These are phyloP conservation scores for Petrea volubilis DNA, from an alignment of 257 asterid genomes.

Conservation along the genomic window DNA sequence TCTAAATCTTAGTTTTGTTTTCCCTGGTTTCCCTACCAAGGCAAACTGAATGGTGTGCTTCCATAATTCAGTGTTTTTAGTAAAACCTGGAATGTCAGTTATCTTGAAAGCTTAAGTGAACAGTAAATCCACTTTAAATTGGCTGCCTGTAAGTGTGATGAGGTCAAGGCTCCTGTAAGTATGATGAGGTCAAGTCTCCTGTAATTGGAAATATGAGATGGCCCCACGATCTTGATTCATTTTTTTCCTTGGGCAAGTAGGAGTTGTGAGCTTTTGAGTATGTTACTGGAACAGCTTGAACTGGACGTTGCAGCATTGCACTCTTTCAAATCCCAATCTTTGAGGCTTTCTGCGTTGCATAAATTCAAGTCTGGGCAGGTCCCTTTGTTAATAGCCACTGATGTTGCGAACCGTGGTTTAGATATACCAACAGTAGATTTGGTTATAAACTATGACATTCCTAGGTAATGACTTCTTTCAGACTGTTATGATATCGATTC, in stretches of 20 bases:
- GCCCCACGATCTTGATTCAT: slow-evolving; percentile 21
- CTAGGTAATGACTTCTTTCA: slow-evolving; percentile 57
- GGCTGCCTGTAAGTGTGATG: neutral
- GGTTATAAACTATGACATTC: slow-evolving; percentile 86
- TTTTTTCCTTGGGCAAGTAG: slow-evolving; percentile 47
- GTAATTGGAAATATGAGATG: neutral
- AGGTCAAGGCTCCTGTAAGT: neutral
- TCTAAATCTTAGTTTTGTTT: neutral
- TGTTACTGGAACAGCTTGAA: slow-evolving; percentile 81
- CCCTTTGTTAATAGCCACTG: slow-evolving; percentile 82
- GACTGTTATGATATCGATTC: slow-evolving; percentile 7
- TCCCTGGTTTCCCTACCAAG: neutral
- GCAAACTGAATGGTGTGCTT: neutral
- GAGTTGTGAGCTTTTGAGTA: slow-evolving; percentile 78
- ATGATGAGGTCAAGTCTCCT: neutral
- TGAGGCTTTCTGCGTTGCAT: slow-evolving; percentile 88
- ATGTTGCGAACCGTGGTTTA: slow-evolving; percentile 95
- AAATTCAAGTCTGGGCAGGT: slow-evolving; percentile 88
- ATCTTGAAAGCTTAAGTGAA: slow-evolving; percentile 7
- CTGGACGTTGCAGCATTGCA: slow-evolving; percentile 79
- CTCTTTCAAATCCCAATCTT: slow-evolving; percentile 83
- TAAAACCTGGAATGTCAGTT: neutral
- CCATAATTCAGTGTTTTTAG: neutral
- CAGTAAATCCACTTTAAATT: neutral
- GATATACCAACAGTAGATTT: slow-evolving; percentile 97